Percentiles rank a stretch among this genome's conserved stretches.
These are phyloP conservation scores for Backusella australiensis DNA, from an alignment of 192 early-diverging fungal genomes.

Conservation along the genomic window DNA sequence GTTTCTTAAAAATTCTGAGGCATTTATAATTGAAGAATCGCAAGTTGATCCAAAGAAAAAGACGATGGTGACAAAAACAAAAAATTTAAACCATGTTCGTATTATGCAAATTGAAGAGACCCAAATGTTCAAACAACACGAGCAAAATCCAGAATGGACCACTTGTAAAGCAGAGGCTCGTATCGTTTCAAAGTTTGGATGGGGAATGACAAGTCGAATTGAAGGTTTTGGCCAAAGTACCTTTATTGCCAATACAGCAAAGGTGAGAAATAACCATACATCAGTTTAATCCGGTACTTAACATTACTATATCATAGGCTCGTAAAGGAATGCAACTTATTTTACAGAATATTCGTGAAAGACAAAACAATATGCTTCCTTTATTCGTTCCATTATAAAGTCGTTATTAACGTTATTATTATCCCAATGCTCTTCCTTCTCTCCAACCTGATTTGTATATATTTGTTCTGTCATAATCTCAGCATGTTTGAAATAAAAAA, in stretches of 20 bases:
- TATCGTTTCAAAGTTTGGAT: slow-evolving; percentile 86
- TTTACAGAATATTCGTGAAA: slow-evolving; percentile 29
- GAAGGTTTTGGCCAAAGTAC: slow-evolving; percentile 87
- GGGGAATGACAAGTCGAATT: slow-evolving; percentile 77
- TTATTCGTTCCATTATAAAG: neutral
- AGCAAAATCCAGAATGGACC: slow-evolving; percentile 58
- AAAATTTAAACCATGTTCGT: slow-evolving; percentile 92
- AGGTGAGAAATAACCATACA: slow-evolving; percentile 34
- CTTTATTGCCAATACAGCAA: slow-evolving; percentile 78
- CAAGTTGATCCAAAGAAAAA: slow-evolving; percentile 73
- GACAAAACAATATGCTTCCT: slow-evolving; percentile 8
- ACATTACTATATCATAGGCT: slow-evolving; percentile 10
- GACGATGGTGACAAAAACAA: slow-evolving; percentile 79
- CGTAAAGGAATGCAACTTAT: slow-evolving; percentile 28
- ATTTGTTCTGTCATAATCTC: neutral
- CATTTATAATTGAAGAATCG: slow-evolving; percentile 90
- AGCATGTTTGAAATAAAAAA: neutral
- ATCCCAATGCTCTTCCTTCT: neutral
- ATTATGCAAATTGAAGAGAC: slow-evolving; percentile 92
- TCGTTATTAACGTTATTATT: neutral
- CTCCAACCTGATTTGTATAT: neutral
- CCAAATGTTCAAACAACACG: slow-evolving; percentile 67
- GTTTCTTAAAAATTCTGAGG: slow-evolving; percentile 80
- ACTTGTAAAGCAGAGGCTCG: slow-evolving; percentile 77
- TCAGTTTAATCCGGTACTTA: neutral